phyloP scores from a whole-genome alignment of 371 early-diverging fungal species.

The Neoconidiobolus thromboides region DNA sequence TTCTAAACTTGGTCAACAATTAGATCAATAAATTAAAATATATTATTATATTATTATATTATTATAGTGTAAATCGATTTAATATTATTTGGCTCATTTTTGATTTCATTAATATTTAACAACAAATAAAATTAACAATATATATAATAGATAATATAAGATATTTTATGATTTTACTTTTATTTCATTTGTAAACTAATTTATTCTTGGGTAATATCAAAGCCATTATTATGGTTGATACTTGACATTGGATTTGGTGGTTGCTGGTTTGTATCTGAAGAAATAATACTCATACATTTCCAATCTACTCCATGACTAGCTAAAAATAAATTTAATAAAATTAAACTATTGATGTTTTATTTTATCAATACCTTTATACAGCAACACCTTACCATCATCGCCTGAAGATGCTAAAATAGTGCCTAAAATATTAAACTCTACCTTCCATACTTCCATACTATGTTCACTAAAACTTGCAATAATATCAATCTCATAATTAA shows the following conservation, averaged over 20 bases:
- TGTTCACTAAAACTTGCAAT: slow-evolving; percentile 49
- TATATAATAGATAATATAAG: too few relatives aligned
- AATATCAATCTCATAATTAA: slow-evolving; percentile 20
- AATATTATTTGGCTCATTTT: too few relatives aligned
- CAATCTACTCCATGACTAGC: not conserved
- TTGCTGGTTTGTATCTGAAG: not conserved
- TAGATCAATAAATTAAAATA: too few relatives aligned
- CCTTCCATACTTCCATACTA: slow-evolving; percentile 58
- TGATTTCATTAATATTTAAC: too few relatives aligned
- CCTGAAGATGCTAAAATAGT: slow-evolving; percentile 76
- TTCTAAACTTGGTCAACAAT: not conserved
- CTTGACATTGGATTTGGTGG: not conserved
- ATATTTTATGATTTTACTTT: too few relatives aligned
- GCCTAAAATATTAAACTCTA: slow-evolving; percentile 87
- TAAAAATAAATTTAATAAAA: not conserved
- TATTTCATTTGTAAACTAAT: too few relatives aligned
- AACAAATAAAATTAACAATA: too few relatives aligned
- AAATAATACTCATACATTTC: not conserved
- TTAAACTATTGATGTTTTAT: not conserved
- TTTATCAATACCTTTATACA: slow-evolving; percentile 45
- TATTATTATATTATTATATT: too few relatives aligned
- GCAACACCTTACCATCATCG: slow-evolving; percentile 74
- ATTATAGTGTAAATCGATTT: too few relatives aligned
- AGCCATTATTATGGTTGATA: too few relatives aligned
- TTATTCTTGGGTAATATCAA: too few relatives aligned